Base-by-base conservation (phyloP, 1,284 basidiomycete genomes). In the Erythrobasidium hasegawianum region DNA sequence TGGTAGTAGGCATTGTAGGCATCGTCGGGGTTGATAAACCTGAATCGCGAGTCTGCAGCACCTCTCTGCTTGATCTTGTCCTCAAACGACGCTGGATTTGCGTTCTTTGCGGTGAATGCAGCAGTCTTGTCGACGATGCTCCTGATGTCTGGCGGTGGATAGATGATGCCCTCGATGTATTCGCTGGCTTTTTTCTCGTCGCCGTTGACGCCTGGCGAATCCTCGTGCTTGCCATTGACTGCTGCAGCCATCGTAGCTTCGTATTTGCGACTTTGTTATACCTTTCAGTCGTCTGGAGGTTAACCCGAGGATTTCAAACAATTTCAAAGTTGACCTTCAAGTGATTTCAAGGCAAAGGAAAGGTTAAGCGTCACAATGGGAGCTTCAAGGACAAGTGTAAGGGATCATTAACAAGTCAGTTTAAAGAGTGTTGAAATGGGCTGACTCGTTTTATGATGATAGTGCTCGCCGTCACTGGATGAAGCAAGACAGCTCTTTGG, bases 1-100 rank as follows among this genome's bases (percentile, higher is more conserved):
- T 88, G 85, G 78, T 97, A 97, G 81, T 97, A 97, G 70, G 89
- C 88, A 85, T 97, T 89, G 81, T 95, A 97, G 72, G 94, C 90
- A 82, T 97, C 94, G 65, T 86, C 85, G 57, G 78, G 76, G 80
- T 93, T 92, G 77, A 97, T 83, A 81, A 97, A 97, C 64, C 92
- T 89, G 82, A 97, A 97, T 79, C 95, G 92, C 70, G 92, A 90
- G 81, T 97, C 93, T 70, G 86, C 84, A 80, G 90, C 90, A 78
- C 94, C 92, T 75, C 88, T 87, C 79, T 95, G 90, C 73, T 91
- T 86, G 77, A 97, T 92, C 81, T 94, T 94, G 77, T 92, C 89
- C 80, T 97, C 94, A 74, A 97, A 92, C 72, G 87, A 85, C 13
- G 85, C 83, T 2, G 92, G 90, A 73, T 94, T 90, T 20, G 87